A percentile compares a stretch with the other conserved stretches of the same genome.
Evolutionary conservation across 2,329 filamentous ascomycete species (phyloP).

Genomic region (Fusarium coffeatum): DNA sequence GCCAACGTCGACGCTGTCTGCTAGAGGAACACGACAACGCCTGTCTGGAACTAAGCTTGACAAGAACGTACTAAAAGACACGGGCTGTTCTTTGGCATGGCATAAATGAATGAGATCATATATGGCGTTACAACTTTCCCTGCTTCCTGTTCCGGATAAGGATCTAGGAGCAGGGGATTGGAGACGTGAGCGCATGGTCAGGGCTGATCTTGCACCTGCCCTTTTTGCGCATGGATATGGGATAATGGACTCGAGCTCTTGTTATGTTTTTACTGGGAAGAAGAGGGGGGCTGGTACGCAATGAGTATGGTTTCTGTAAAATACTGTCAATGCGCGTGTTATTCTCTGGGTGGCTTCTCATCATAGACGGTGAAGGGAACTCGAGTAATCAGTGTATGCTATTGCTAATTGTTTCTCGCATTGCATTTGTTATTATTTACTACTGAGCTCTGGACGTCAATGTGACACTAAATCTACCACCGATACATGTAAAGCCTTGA

Average conservation of each 20-base stretch:
- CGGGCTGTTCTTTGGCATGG: slow-evolving; percentile 39
- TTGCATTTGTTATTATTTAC: neutral
- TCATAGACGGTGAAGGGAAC: slow-evolving; percentile 60
- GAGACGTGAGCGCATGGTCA: slow-evolving; percentile 42
- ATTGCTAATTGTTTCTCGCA: slow-evolving; percentile 48
- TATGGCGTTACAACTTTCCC: slow-evolving; percentile 42
- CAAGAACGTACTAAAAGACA: slow-evolving; percentile 52
- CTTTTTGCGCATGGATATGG: slow-evolving; percentile 39
- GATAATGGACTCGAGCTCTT: slow-evolving; percentile 41
- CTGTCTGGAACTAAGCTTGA: slow-evolving; percentile 47
- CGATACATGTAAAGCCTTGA: neutral
- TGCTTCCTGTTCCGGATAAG: slow-evolving; percentile 25
- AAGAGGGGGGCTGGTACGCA: slow-evolving; percentile 39
- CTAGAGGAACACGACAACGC: slow-evolving; percentile 30
- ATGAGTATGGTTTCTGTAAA: slow-evolving; percentile 58
- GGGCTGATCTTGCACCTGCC: slow-evolving; percentile 29
- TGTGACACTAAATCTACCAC: neutral
- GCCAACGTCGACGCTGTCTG: slow-evolving; percentile 73
- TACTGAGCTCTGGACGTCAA: neutral
- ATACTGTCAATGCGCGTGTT: slow-evolving; percentile 61
- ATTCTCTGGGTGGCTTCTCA: slow-evolving; percentile 55
- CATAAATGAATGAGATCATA: slow-evolving; percentile 41
- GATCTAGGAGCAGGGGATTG: slow-evolving; percentile 32
- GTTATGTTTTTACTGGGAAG: slow-evolving; percentile 38
- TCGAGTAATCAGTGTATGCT: slow-evolving; percentile 58